Evolutionary conservation across 306 rosid genomes (phyloP), one percentile per base, ranked within the genome.

Genomic region (Acacia confusa): DNA sequence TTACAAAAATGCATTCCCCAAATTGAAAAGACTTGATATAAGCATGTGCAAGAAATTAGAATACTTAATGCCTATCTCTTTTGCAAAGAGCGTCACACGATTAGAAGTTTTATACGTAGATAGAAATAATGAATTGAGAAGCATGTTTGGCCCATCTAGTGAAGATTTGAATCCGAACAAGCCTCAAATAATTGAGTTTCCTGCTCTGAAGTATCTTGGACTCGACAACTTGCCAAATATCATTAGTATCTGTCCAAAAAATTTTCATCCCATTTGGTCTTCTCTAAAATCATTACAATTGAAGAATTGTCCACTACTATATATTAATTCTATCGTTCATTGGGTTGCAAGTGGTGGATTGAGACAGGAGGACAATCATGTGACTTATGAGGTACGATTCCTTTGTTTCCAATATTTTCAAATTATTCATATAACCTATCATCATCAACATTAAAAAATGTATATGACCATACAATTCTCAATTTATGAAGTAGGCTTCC

Each of bases 41-140:
- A 0, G 1, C 0, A 0, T 16, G 0, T 65, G 70, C 1, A 16
- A 16, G 3, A 4, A 30, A 7, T 6, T 65, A 30, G 41, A 65
- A 65, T 30, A 30, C 41, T 15, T 65, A 17, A 14, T 32, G 11
- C 70, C 43, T 14, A 36, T 65, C 44, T 65, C 43, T 65, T 65
- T 16, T 7, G 70, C 22, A 30, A 19, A 65, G 10, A 65, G 24
- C 43, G 44, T 65, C 32, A 1, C 10, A 65, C 24, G 32, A 7
- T 65, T 65, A 13, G 70, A 65, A 65, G 0, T 0, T 6, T 32
- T 32, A 16, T 0, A 0, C 16, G 19, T 65, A 16, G 0, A 0
- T 6, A 0, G 6, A 17, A 36, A 20, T 32, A 2, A 14, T 30
- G 6, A 65, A 32, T 30, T 64, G 43, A 64, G 36, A 10, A 32